Conservation (phyloP, 768 basidiomycete species). For the Kondoa subrosea region DNA sequence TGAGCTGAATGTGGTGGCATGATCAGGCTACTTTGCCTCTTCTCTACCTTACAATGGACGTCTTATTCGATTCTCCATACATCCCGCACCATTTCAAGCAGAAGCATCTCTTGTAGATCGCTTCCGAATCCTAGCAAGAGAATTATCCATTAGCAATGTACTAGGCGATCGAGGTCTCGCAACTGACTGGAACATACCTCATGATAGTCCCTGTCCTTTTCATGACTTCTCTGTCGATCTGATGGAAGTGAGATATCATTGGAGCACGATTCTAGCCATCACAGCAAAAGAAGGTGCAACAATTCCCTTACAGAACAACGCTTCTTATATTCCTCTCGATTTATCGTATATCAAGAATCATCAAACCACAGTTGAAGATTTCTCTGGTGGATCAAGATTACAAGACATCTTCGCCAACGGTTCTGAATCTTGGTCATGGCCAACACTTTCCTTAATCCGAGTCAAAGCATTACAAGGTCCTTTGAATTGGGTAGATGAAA, state of each 20-base stretch:
- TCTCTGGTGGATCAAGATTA: neutral
- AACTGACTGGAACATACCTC: neutral
- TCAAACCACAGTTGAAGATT: neutral
- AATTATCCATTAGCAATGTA: neutral
- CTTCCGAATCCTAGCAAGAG: neutral
- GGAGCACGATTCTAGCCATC: neutral
- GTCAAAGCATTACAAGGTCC: neutral
- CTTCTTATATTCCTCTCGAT: neutral
- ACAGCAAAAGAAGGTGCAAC: neutral
- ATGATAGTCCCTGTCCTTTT: neutral
- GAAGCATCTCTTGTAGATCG: neutral
- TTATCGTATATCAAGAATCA: neutral
- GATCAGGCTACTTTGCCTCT: neutral
- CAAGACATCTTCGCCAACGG: neutral
- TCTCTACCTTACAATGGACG: neutral
- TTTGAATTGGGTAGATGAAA: neutral
- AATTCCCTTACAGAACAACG: neutral
- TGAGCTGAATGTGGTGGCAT: neutral
- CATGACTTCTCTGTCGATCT: neutral
- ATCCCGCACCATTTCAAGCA: neutral
- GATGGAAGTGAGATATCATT: neutral
- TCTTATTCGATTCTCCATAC: neutral
- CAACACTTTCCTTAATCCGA: neutral
- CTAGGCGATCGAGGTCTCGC: neutral
- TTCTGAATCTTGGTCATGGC: neutral